A percentile compares a stretch with the other conserved stretches of the same genome.
These are phyloP conservation scores for Saccharomyces pastorianus DNA, from an alignment of 1,139 yeast species.

Conservation along the genomic window DNA sequence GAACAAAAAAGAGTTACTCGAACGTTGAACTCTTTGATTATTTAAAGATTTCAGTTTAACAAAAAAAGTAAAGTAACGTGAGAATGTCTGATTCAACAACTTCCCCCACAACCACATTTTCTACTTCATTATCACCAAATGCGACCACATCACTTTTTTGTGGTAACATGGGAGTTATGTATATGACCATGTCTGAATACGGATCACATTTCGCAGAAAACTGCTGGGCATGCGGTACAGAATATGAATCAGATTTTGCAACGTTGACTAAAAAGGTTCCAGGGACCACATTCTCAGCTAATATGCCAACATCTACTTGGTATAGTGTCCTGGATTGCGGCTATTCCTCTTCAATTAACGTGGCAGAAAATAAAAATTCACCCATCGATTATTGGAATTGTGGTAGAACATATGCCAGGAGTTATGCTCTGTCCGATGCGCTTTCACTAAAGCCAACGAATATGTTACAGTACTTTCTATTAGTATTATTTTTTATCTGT, in stretches of 20 bases:
- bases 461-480: neutral
- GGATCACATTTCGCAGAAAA: too few relatives aligned
- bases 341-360: neutral
- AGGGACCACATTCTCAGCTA: neutral
- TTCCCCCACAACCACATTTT: neutral
- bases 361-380: neutral
- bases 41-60: neutral
- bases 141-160: neutral
- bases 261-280: neutral
- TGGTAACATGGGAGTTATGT: neutral
- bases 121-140: neutral
- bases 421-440: neutral
- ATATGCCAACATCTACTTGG: neutral
- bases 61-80: neutral
- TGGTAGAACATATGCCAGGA: neutral
- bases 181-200: too few relatives aligned
- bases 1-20: neutral
- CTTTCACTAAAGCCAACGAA: neutral
- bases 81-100: neutral
- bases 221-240: neutral
- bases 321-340: neutral
- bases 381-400: neutral
- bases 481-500: neutral
- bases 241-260: neutral
- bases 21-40: neutral